Evolutionary conservation across 23 red algal genomes (phyloP).

Genomic region (Gracilaria caudata): DNA sequence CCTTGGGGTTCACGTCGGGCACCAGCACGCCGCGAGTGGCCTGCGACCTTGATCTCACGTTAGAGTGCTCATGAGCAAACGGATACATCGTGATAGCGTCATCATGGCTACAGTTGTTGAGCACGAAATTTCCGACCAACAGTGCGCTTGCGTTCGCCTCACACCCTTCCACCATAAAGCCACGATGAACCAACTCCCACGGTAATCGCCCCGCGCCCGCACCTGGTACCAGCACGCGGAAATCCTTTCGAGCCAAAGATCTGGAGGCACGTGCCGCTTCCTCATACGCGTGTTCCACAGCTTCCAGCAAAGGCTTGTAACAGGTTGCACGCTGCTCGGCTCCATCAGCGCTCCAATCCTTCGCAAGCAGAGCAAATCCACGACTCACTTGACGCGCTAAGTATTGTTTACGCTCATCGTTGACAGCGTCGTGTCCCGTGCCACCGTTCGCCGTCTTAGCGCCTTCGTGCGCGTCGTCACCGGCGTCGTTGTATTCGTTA

Average conservation of each 20-base stretch:
- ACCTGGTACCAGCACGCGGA: slow-evolving; percentile 87
- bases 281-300: slow-evolving; percentile 70
- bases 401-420: slow-evolving; percentile 30
- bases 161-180: slow-evolving; percentile 80
- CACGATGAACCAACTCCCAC: slow-evolving; percentile 80
- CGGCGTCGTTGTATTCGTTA: neutral
- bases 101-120: slow-evolving; percentile 48
- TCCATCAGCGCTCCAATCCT: slow-evolving; percentile 72
- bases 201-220: slow-evolving; percentile 76
- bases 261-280: slow-evolving; percentile 40
- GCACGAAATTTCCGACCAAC: slow-evolving; percentile 69
- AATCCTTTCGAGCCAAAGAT: slow-evolving; percentile 36
- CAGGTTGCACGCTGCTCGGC: slow-evolving; percentile 26
- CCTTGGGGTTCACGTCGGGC: slow-evolving; percentile 79
- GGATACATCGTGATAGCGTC: slow-evolving; percentile 59
- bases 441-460: neutral
- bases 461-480: neutral
- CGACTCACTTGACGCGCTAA: slow-evolving; percentile 44
- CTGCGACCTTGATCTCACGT: slow-evolving; percentile 39
- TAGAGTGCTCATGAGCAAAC: slow-evolving; percentile 77
- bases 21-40: slow-evolving; percentile 44
- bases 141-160: slow-evolving; percentile 69
- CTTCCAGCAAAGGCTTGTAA: slow-evolving; percentile 68
- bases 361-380: slow-evolving; percentile 60
- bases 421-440: neutral